Evolutionary conservation across 345 rosid species (phyloP).

Genomic region (Salix caprea): DNA sequence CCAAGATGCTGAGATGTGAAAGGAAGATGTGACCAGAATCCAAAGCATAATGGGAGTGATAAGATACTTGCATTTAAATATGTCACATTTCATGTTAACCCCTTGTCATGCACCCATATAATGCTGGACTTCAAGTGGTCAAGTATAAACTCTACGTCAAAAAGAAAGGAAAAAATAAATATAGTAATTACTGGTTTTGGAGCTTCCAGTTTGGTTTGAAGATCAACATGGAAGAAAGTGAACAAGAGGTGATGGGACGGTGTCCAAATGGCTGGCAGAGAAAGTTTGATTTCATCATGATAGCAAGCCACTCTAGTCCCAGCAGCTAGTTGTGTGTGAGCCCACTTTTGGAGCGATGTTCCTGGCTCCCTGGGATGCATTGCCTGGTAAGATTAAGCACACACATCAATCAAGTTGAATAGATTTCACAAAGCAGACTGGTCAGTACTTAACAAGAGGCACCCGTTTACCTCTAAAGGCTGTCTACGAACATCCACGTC

Average conservation of each 20-base stretch:
- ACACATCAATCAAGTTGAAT: slow-evolving; percentile 20
- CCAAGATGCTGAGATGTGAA: too few relatives aligned
- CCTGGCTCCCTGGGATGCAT: slow-evolving; percentile 75
- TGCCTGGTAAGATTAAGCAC: slow-evolving; percentile 52
- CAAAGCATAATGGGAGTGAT: too few relatives aligned
- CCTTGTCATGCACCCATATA: not conserved
- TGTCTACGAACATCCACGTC: slow-evolving; percentile 84
- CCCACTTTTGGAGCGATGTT: slow-evolving; percentile 68
- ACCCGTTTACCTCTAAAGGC: slow-evolving; percentile 74
- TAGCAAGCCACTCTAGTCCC: slow-evolving; percentile 81
- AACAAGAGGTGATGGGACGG: slow-evolving; percentile 89
- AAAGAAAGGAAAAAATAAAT: not conserved
- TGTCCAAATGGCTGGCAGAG: slow-evolving; percentile 91
- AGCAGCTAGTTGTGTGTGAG: slow-evolving; percentile 86
- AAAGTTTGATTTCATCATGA: slow-evolving; percentile 88
- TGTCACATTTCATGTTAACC: not conserved
- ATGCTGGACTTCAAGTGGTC: not conserved
- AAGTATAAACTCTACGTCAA: not conserved
- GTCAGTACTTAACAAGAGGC: slow-evolving; percentile 9
- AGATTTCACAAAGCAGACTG: slow-evolving; percentile 6
- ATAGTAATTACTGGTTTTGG: slow-evolving; percentile 79
- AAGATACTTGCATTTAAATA: not conserved
- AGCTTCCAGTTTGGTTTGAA: slow-evolving; percentile 95
- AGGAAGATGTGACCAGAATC: too few relatives aligned
- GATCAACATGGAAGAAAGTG: slow-evolving; percentile 95